phyloP scores from a whole-genome alignment of 805 yeast genomes.

The Myxozyma sirexii region DNA sequence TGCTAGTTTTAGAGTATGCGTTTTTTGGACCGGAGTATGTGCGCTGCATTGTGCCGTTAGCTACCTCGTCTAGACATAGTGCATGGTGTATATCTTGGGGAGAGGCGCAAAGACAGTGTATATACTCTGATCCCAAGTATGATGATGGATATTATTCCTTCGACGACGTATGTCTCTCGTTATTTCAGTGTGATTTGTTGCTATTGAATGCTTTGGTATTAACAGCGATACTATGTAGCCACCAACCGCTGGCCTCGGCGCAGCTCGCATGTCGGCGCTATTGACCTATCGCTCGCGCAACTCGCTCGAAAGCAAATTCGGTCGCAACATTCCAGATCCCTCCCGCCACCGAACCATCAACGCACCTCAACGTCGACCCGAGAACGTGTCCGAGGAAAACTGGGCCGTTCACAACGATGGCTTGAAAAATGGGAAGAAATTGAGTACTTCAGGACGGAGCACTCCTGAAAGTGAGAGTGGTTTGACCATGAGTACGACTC shows the following conservation, averaged over 20 bases:
- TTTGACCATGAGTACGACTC: slow-evolving; percentile 1
- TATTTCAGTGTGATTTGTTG: too few relatives aligned
- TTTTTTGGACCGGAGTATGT: slow-evolving; percentile 71
- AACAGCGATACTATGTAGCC: slow-evolving; percentile 45
- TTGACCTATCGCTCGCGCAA: slow-evolving; percentile 90
- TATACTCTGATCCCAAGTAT: slow-evolving; percentile 92
- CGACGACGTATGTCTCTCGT: slow-evolving; percentile 47
- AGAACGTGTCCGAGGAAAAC: slow-evolving; percentile 49
- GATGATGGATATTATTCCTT: slow-evolving; percentile 81
- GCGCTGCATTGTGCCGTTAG: slow-evolving; percentile 73
- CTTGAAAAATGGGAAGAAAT: slow-evolving; percentile 23
- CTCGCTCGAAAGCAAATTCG: slow-evolving; percentile 87
- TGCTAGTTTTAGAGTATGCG: slow-evolving; percentile 89
- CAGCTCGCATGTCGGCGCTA: slow-evolving; percentile 96
- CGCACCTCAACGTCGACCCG: slow-evolving; percentile 40
- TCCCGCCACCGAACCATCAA: slow-evolving; percentile 43
- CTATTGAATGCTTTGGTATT: too few relatives aligned
- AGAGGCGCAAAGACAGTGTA: slow-evolving; percentile 95
- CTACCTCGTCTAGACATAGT: slow-evolving; percentile 90
- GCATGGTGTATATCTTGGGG: slow-evolving; percentile 99
- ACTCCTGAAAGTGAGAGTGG: slow-evolving; percentile 21
- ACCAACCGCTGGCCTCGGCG: slow-evolving; percentile 84
- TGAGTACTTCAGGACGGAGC: background rate
- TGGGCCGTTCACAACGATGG: slow-evolving; percentile 93
- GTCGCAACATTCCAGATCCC: slow-evolving; percentile 72